Evolutionary conservation across 164 flowering plant species (phyloP), one percentile per base, ranked within the genome.

Genomic region (Dillenia turbinata): DNA sequence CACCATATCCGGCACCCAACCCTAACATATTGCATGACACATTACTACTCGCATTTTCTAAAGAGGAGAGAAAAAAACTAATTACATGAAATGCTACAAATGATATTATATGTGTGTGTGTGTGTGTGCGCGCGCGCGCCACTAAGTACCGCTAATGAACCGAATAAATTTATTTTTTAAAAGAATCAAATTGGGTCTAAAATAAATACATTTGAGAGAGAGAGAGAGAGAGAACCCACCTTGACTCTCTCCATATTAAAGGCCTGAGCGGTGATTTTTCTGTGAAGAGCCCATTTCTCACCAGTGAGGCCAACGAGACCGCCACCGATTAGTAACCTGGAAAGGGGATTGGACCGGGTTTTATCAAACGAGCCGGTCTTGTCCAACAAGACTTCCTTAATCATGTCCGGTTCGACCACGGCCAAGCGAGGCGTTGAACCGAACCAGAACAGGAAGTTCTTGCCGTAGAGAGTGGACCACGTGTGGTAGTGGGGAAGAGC

Each of bases 1-100:
- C 58, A 74, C 84, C 9, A 88, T 86, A 54, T 80, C 89, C 12
- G 86, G 88, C 46, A 86, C 72, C 92, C 88, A 85, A 40, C 69
- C 77, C 93, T 87, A 66, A 44, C 22, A 33, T 33, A 33, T 5
- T 5, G 22, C 22, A 19, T 19, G 22, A 19, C 22, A 19, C 22
- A 19, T 19, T 19, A 19, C 22, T 19, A 19, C 22, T 19, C 1
- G 22, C 22, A 19, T 19, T 19, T 19, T 19, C 22, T 19, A 19
- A 19, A 19, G 22, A 19, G 22, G 22, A 19, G 22, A 33, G 61
- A 43, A 60, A 44, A 44, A n/a, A 26, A 33, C 2, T 44, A 57
- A 14, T 9, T 52, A 8, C 22, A 22, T 51, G 54, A 10, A 11
- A n/a, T 17, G 1, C 19, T 51, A 12, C 19, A 6, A 51, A 51